Base-by-base conservation (phyloP, 805 yeast species). In the Monosporozyma solicola region DNA sequence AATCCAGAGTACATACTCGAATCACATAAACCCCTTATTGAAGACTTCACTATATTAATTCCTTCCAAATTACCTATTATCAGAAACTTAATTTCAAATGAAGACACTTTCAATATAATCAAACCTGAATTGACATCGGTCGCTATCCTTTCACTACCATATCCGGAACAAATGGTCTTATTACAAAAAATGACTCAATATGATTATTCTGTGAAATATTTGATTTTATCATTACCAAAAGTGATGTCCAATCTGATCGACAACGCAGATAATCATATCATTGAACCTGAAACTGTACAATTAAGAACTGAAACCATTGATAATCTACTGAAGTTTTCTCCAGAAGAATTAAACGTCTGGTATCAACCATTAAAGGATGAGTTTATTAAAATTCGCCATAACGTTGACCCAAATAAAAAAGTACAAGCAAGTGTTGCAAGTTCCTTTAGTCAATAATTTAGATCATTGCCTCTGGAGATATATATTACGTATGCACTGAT, bases 101-200 rank as follows among this genome's bases (percentile, higher is more conserved):
- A 55, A 31, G 41, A 53, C 11, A 56, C 60, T 16, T 66, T 67
- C 45, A n/a, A 55, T 3, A 39, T 58, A 13, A 51, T 67, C 9
- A 59, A 60, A 48, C 48, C 48, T 16, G 53, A 58, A 16, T 41
- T 66, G 11, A 57, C 55, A 2, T 50, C 67, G 7, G 57, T 53
- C 11, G 15, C 52, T 3, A 58, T 67, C 11, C 39, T 64, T 32
- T 45, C 49, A 5, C 52, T 67, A 60, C 70, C 70, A 31, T 67
- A 65, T 51, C 47, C 59, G 48, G 70, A 66, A 53, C 69, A 65
- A 52, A 64, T 67, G 68, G 62, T 60, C 8, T 41, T 67, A 16
- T 47, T 65, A 7, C 61, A 64, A 51, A 58, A 58, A 32, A 10
- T 67, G 35, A 55, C 70, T 3, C 59, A 57, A 41, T 61, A 50